Base-by-base conservation (phyloP, 2,329 filamentous ascomycete species). In the Aspergillus sp. region DNA sequence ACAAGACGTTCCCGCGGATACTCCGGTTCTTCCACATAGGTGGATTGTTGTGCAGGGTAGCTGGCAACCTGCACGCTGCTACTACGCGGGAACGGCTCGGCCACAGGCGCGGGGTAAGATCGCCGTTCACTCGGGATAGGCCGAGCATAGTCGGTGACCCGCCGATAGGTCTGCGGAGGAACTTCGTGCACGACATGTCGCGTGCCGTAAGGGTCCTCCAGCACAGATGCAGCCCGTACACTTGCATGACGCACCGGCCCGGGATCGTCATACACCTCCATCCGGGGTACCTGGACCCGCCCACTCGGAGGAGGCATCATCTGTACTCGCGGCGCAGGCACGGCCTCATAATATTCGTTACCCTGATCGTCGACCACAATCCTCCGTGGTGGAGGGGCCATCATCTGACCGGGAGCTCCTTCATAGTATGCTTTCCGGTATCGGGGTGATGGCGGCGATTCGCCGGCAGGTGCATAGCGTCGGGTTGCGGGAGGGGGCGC, bases 291-390 rank as follows among this genome's bases (percentile, higher is more conserved):
- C 3, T 66, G 56, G 24, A 68, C 55, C 43, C 68, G 65, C 33
- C 61, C 69, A 30, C 60, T 60, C n/a, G 61, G 69, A 16, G 61
- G 70, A 51, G 60, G 67, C 61, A 67, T 72, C 30, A 61, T 58
- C 60, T 63, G 67, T 50, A 68, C 47, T 49, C 66, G 62, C 14
- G 73, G 68, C 11, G 69, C 65, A 35, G 75, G 68, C 5, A 80
- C 71, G 40, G 78, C 76, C 57, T 84, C 82, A 55, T 83, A 82
- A 73, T 92, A 96, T 66, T 90, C 85, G 67, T 89, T 89, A 38
- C 91, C 91, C 70, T 86, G 89, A 56, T 89, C 84, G 71, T 96
- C 92, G 50, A 95, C 79, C 32, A 95, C 79, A 57, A 96, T 87
- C 55, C 86, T 84, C 50, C 85, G 77, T 43, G 82, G 75, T 16